Evolutionary conservation across 306 rosid genomes (phyloP).

Genomic region (Benincasa hispida): DNA sequence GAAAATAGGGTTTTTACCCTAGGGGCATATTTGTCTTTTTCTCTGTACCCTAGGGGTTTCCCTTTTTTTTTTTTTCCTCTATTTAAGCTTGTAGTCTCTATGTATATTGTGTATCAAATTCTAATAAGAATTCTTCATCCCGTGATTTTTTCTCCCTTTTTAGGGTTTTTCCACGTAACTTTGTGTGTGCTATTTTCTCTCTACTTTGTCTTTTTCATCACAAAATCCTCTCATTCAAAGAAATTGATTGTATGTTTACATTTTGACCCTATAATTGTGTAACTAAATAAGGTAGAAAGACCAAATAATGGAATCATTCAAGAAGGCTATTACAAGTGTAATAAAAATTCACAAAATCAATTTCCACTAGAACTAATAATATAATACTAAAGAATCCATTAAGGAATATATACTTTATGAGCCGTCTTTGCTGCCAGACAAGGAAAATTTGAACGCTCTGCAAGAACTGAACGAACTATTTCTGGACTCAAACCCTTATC

Average conservation of each 20-base stretch:
- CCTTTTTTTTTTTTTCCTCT: no score
- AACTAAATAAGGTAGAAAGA: background rate
- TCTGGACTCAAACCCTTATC: conserved; percentile 72
- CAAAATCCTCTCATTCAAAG: background rate
- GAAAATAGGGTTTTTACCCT: no score
- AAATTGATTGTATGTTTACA: background rate
- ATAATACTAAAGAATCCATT: background rate
- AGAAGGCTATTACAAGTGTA: background rate
- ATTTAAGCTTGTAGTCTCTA: no score
- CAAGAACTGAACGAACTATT: conserved; percentile 68
- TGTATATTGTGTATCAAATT: no score
- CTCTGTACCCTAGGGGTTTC: no score
- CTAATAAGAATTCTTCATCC: no score
- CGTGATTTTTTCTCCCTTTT: no score
- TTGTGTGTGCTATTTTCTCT: no score
- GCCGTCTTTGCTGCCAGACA: conserved; percentile 78
- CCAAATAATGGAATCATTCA: background rate
- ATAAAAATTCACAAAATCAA: background rate
- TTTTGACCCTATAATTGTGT: background rate
- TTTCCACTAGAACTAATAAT: background rate
- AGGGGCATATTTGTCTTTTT: no score
- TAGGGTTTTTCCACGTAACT: no score
- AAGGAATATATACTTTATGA: conserved; percentile 34
- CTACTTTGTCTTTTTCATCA: no score
- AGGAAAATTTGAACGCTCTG: conserved; percentile 67